These are phyloP conservation scores for Catunica adiposa DNA, from an alignment of 2,329 filamentous ascomycete genomes.

Conservation along the genomic window DNA sequence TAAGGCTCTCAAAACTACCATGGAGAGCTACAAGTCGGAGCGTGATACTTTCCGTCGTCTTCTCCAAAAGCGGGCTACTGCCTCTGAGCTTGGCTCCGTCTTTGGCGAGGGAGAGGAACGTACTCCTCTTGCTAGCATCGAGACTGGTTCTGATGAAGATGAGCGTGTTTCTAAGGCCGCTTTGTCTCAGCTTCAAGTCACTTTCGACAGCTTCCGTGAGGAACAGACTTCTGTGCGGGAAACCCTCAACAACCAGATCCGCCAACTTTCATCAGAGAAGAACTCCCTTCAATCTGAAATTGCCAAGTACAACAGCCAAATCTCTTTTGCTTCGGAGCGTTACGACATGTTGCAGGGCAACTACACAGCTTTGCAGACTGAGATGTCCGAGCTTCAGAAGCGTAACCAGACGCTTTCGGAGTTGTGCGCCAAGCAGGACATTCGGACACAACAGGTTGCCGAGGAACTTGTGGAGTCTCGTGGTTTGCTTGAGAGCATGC, in stretches of 20 bases:
- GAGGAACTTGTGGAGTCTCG: constrained; percentile 83
- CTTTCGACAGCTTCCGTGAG: constrained; percentile 79
- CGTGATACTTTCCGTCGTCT: constrained; percentile 96
- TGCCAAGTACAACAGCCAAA: constrained; percentile 62
- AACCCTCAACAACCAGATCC: constrained; percentile 70
- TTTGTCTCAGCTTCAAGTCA: constrained; percentile 71
- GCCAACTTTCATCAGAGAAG: constrained; percentile 68
- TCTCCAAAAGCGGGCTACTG: constrained; percentile 52
- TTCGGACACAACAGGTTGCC: constrained; percentile 76
- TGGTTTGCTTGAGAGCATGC: constrained; percentile 67
- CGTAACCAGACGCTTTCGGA: constrained; percentile 63
- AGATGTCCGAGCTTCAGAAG: constrained; percentile 77
- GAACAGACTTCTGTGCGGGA: constrained; percentile 69
- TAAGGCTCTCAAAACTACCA: constrained; percentile 61
- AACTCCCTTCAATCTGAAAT: constrained; percentile 67
- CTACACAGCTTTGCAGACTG: constrained; percentile 63
- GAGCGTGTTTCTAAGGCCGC: constrained; percentile 48
- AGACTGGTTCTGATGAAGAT: constrained; percentile 40
- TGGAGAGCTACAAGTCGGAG: constrained; percentile 87
- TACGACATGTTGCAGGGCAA: constrained; percentile 84
- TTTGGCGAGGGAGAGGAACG: constrained; percentile 48
- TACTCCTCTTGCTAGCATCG: constrained; percentile 41
- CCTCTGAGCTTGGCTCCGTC: constrained; percentile 47
- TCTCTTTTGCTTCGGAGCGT: constrained; percentile 65
- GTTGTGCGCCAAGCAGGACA: constrained; percentile 73